A percentile compares a stretch with the other conserved stretches of the same genome.
phyloP scores from a whole-genome alignment of 2,329 filamentous ascomycete genomes.

The Xylaria sp. region DNA sequence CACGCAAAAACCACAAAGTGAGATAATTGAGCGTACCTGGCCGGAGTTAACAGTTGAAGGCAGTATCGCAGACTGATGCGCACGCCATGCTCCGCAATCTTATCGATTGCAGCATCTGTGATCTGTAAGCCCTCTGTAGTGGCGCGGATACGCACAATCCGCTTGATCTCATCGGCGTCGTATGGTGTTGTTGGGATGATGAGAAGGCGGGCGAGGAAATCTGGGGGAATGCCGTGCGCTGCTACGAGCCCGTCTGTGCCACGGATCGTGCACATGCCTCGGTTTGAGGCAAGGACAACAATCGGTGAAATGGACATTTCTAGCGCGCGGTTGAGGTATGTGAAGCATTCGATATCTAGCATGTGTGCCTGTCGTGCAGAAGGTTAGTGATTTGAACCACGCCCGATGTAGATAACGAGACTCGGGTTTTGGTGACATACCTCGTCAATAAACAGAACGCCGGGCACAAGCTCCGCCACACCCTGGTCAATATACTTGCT shows the following conservation, averaged over 20 bases:
- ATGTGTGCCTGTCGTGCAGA: constrained; percentile 78
- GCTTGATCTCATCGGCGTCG: constrained; percentile 85
- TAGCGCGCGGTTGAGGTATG: constrained; percentile 96
- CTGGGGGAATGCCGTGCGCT: constrained; percentile 91
- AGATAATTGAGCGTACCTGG: constrained; percentile 60
- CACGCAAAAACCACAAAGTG: constrained; percentile 13
- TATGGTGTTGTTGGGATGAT: constrained; percentile 96
- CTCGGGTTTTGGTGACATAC: constrained; percentile 53
- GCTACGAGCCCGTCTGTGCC: constrained; percentile 82
- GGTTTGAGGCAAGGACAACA: constrained; percentile 96
- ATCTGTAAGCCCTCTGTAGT: constrained; percentile 81
- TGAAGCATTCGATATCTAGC: constrained; percentile 99
- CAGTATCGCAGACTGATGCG: constrained; percentile 92
- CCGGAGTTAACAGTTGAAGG: constrained; percentile 86
- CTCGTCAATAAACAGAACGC: constrained; percentile 98
- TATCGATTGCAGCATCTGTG: constrained; percentile 82
- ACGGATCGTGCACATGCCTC: constrained; percentile 90
- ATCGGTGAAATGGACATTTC: constrained; percentile 95
- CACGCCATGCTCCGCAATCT: constrained; percentile 84
- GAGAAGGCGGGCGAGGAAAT: constrained; percentile 90
- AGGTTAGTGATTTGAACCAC: constrained; percentile 20
- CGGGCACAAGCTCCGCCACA: constrained; percentile 95
- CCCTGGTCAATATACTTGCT: constrained; percentile 99
- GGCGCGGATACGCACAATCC: constrained; percentile 84
- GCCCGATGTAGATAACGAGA: background rate